Evolutionary conservation across 768 basidiomycete genomes (phyloP).

Genomic region (Myochromella boudieri): DNA sequence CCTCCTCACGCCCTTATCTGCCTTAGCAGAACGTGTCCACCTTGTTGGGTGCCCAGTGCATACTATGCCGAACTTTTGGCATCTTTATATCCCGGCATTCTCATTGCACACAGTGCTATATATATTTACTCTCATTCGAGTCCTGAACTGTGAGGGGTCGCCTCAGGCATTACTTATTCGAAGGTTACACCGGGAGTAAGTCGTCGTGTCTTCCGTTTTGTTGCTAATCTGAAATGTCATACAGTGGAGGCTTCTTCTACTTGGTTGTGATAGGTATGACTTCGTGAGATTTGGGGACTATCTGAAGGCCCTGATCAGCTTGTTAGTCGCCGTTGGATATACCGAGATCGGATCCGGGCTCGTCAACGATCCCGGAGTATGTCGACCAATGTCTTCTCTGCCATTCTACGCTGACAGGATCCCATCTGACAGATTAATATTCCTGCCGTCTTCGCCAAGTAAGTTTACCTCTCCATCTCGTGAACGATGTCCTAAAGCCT

Average conservation of each 20-base stretch:
- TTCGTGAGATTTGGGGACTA: neutral
- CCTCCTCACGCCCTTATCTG: slow-evolving; percentile 8
- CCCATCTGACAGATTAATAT: slow-evolving; percentile 10
- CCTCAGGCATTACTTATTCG: slow-evolving; percentile 11
- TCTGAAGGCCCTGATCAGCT: neutral
- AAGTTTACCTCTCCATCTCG: neutral
- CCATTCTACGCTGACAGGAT: neutral
- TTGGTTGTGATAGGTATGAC: slow-evolving; percentile 12
- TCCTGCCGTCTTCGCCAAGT: slow-evolving; percentile 14
- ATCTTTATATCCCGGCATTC: slow-evolving; percentile 16
- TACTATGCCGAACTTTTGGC: slow-evolving; percentile 11
- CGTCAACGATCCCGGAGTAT: slow-evolving; percentile 9
- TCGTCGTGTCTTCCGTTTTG: neutral
- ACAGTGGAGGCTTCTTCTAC: slow-evolving; percentile 15
- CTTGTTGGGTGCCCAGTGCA: slow-evolving; percentile 15
- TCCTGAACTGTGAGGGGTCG: slow-evolving; percentile 11
- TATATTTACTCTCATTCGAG: slow-evolving; percentile 13
- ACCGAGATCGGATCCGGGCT: slow-evolving; percentile 16
- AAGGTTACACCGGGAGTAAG: slow-evolving; percentile 14
- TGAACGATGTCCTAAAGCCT: neutral
- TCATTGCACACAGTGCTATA: slow-evolving; percentile 10
- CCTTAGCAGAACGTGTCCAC: slow-evolving; percentile 1
- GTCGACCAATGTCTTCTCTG: neutral
- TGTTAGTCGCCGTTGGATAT: slow-evolving; percentile 9
- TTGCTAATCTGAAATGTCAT: neutral